Conservation (phyloP, 2,329 filamentous ascomycete species). For the Xylariaceae sp. region DNA sequence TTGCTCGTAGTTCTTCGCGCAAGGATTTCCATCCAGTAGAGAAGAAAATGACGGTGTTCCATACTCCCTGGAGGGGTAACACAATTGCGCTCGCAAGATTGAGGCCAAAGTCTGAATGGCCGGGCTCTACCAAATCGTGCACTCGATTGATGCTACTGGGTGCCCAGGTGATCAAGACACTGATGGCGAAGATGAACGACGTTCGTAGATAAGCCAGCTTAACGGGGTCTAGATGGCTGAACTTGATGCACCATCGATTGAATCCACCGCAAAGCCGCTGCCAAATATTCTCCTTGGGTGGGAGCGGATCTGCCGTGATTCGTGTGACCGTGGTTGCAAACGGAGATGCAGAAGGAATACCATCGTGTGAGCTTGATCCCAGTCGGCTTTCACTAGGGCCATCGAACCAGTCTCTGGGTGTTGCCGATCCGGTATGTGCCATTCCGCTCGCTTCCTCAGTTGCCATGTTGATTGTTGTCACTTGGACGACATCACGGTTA, state of each 20-base stretch:
- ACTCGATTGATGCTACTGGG: slow-evolving; percentile 71
- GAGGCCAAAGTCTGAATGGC: slow-evolving; percentile 55
- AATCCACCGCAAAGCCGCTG: slow-evolving; percentile 20
- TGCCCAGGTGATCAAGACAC: slow-evolving; percentile 59
- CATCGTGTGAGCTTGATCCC: slow-evolving; percentile 5
- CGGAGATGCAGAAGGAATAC: slow-evolving; percentile 13
- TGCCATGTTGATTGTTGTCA: slow-evolving; percentile 29
- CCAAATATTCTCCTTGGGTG: slow-evolving; percentile 7
- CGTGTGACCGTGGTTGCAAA: slow-evolving; percentile 27
- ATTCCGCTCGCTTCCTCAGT: slow-evolving; percentile 13
- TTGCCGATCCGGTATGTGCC: slow-evolving; percentile 10
- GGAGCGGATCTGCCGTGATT: slow-evolving; percentile 28
- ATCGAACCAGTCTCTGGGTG: slow-evolving; percentile 29
- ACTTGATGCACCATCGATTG: slow-evolving; percentile 24
- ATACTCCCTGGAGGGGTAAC: slow-evolving; percentile 72
- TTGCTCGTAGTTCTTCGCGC: slow-evolving; percentile 30
- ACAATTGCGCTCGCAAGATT: slow-evolving; percentile 68
- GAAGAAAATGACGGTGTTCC: slow-evolving; percentile 76
- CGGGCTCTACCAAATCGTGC: slow-evolving; percentile 58
- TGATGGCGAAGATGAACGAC: slow-evolving; percentile 58
- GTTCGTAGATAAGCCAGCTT: slow-evolving; percentile 59
- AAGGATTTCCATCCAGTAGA: slow-evolving; percentile 53
- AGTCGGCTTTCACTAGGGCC: slow-evolving; percentile 21
- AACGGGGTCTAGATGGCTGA: slow-evolving; percentile 49
- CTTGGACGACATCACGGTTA: slow-evolving; percentile 29